Evolutionary conservation across 2,329 filamentous ascomycete species (phyloP).

Genomic region (Exophiala spinifera): DNA sequence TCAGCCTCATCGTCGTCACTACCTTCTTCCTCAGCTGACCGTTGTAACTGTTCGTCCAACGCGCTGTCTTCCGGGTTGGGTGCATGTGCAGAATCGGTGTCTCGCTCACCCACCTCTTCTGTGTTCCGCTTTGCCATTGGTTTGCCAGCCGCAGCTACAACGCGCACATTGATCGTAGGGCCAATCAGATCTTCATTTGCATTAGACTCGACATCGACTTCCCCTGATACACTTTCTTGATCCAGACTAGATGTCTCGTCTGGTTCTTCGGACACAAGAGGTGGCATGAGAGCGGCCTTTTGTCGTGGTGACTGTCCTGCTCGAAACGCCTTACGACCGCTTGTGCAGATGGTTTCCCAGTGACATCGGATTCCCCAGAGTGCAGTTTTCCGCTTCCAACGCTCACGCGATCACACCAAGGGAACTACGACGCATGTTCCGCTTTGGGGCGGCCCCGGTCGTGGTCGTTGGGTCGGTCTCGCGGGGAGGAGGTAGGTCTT

Average conservation of each 20-base stretch:
- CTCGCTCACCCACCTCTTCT: neutral
- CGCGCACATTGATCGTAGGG: neutral
- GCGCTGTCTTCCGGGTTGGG: constrained; percentile 19
- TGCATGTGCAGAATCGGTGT: constrained; percentile 1
- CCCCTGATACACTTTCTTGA: neutral
- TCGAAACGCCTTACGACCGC: no score
- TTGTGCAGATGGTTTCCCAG: neutral
- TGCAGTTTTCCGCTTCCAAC: neutral
- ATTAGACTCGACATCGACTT: neutral
- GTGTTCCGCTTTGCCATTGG: neutral
- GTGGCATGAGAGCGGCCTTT: constrained; percentile 11
- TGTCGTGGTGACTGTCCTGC: neutral
- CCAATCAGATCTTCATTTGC: neutral
- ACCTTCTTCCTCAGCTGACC: constrained; percentile 19
- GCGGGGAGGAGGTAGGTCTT: constrained; percentile 1
- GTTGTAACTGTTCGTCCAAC: constrained; percentile 23
- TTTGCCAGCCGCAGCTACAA: neutral
- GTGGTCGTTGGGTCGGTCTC: neutral
- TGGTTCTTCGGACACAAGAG: constrained; percentile 13
- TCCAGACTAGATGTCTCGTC: constrained; percentile 13
- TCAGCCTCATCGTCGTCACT: constrained; percentile 13
- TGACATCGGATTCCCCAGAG: neutral
- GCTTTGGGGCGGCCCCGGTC: neutral
- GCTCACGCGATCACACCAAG: neutral
- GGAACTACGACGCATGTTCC: neutral